A percentile compares a stretch with the other conserved stretches of the same genome.
These are phyloP conservation scores for Aspergillus niger DNA, from an alignment of 2,329 filamentous ascomycete species.

Conservation along the genomic window DNA sequence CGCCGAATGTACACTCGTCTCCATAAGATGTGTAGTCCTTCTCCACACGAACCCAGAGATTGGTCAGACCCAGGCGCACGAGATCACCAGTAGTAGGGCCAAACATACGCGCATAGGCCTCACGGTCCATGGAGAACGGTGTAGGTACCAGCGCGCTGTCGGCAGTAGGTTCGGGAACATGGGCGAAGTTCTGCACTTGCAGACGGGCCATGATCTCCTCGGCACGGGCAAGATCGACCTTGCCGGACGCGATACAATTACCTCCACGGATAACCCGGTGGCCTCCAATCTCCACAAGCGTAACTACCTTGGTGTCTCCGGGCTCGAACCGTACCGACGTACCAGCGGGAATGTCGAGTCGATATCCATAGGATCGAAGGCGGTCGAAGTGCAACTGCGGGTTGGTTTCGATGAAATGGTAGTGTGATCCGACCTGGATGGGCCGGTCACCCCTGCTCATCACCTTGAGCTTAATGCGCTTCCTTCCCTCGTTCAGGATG, in stretches of 20 bases:
- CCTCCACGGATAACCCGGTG: conserved; percentile 79
- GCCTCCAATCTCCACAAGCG: conserved; percentile 84
- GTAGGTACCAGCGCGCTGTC: conserved; percentile 58
- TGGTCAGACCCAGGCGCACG: conserved; percentile 78
- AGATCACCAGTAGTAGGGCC: conserved; percentile 86
- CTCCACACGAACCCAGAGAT: conserved; percentile 89
- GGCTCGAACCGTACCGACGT: conserved; percentile 94
- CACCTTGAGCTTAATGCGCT: conserved; percentile 72
- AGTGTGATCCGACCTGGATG: conserved; percentile 90
- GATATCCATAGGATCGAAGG: conserved; percentile 75
- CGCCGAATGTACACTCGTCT: conserved; percentile 93
- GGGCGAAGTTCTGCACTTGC: conserved; percentile 74
- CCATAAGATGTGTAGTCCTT: conserved; percentile 81
- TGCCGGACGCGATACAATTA: conserved; percentile 74
- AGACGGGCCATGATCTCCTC: conserved; percentile 69
- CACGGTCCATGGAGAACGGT: conserved; percentile 70
- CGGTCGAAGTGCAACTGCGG: conserved; percentile 88
- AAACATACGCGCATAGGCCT: conserved; percentile 84
- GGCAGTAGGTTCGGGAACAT: conserved; percentile 66
- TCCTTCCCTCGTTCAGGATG: conserved; percentile 71
- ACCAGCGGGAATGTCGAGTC: conserved; percentile 86
- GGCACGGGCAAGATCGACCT: conserved; percentile 64
- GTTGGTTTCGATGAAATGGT: conserved; percentile 96
- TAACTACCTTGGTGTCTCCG: conserved; percentile 87
- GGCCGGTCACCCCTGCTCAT: conserved; percentile 87